These are phyloP conservation scores for Candida tropicalis DNA, from an alignment of 1,139 yeast species.

Conservation along the genomic window DNA sequence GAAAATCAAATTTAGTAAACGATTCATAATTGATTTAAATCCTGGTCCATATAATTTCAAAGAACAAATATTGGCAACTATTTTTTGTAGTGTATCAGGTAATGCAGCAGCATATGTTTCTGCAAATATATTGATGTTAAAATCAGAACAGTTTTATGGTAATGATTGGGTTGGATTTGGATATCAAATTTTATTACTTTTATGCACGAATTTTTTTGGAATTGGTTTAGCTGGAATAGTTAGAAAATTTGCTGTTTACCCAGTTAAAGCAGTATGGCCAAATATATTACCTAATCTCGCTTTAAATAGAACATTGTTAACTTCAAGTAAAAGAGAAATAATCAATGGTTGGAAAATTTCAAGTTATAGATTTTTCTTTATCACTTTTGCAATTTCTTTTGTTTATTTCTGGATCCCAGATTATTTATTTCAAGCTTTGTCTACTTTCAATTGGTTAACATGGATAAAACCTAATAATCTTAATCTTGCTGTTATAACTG, in stretches of 20 bases:
- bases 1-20: constrained; percentile 16
- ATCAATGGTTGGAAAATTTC: constrained; percentile 43
- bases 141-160: constrained; percentile 40
- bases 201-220: constrained; percentile 63
- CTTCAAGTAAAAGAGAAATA: constrained; percentile 41
- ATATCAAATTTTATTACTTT: constrained; percentile 50
- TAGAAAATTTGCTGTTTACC: constrained; percentile 59
- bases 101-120: constrained; percentile 36
- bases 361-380: constrained; percentile 33
- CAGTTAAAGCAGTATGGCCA: constrained; percentile 63
- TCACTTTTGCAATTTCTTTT: constrained; percentile 25
- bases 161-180: constrained; percentile 50
- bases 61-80: constrained; percentile 31
- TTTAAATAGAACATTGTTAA: constrained; percentile 54
- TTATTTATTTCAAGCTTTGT: constrained; percentile 33
- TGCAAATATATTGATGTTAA: constrained; percentile 25
- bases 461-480: constrained; percentile 38
- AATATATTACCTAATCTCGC: constrained; percentile 57
- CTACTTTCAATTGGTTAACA: constrained; percentile 40
- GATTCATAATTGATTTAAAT: constrained; percentile 21
- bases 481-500: constrained; percentile 55
- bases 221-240: constrained; percentile 65
- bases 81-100: constrained; percentile 29
- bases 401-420: constrained; percentile 39
- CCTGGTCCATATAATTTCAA: constrained; percentile 34